These are phyloP conservation scores for Erigeron canadensis DNA, from an alignment of 129 eudicot genomes.

Conservation along the genomic window DNA sequence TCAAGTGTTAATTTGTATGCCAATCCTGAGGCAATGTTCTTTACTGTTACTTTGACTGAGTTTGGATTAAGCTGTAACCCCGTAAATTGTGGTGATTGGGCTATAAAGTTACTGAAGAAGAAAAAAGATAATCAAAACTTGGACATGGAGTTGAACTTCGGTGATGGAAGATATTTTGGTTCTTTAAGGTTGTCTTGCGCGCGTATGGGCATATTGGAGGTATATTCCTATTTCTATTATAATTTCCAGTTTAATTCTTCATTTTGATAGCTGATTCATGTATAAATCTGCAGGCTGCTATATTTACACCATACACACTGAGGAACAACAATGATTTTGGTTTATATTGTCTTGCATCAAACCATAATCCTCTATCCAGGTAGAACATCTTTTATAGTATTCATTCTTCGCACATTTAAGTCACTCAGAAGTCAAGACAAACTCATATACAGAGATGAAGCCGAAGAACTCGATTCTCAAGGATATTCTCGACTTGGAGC, in stretches of 20 bases:
- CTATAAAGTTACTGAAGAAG: constrained; percentile 77
- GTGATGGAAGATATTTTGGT: constrained; percentile 76
- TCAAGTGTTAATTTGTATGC: constrained; percentile 72
- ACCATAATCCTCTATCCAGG: constrained; percentile 70
- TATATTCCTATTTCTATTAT: constrained; percentile 29
- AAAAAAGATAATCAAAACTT: constrained; percentile 54
- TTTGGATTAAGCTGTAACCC: constrained; percentile 74
- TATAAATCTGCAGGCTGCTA: constrained; percentile 60
- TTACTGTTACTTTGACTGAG: constrained; percentile 63
- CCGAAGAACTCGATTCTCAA: constrained; percentile 45
- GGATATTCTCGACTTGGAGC: constrained; percentile 63
- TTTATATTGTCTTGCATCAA: constrained; percentile 63
- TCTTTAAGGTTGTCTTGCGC: constrained; percentile 76
- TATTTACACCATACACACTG: constrained; percentile 82
- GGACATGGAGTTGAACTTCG: constrained; percentile 87
- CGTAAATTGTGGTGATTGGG: constrained; percentile 87
- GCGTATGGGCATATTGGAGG: constrained; percentile 82
- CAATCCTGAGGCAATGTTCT: constrained; percentile 71
- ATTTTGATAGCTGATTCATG: constrained; percentile 26
- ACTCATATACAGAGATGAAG: constrained; percentile 59
- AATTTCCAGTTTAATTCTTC: background rate
- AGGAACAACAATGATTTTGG: constrained; percentile 63
- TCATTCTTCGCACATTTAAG: constrained; percentile 1
- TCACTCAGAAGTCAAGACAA: background rate
- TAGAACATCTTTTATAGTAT: constrained; percentile 23